Evolutionary conservation across 2,329 filamentous ascomycete genomes (phyloP).

Genomic region (Parafenestella ontariensis): DNA sequence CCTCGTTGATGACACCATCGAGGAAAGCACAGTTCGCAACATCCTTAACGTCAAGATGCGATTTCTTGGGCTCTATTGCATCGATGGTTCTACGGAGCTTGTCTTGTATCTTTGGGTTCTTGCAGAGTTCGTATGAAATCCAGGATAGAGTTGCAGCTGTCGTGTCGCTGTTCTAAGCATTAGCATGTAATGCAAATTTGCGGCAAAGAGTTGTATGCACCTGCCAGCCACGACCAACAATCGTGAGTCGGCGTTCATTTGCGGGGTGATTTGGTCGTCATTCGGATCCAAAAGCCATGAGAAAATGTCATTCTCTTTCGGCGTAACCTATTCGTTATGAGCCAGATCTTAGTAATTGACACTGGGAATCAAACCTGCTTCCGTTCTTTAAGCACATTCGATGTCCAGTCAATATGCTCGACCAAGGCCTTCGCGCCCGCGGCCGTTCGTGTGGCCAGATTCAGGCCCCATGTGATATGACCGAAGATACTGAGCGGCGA

Average conservation of each 20-base stretch:
- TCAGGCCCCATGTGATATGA: slow-evolving; percentile 33
- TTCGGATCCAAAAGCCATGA: slow-evolving; percentile 31
- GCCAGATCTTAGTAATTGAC: not conserved
- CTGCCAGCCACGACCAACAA: slow-evolving; percentile 42
- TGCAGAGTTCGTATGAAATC: slow-evolving; percentile 41
- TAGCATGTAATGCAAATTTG: not conserved
- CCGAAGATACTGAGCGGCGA: slow-evolving; percentile 23
- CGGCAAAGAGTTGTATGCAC: slow-evolving; percentile 13
- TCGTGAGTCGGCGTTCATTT: slow-evolving; percentile 35
- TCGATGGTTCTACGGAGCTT: slow-evolving; percentile 34
- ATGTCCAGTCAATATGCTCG: slow-evolving; percentile 34
- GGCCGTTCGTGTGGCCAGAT: slow-evolving; percentile 20
- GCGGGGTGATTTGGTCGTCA: slow-evolving; percentile 24
- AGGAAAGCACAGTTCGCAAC: slow-evolving; percentile 35
- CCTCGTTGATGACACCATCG: slow-evolving; percentile 42
- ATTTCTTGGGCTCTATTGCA: slow-evolving; percentile 17
- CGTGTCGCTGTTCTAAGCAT: slow-evolving; percentile 32
- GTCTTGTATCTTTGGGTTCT: slow-evolving; percentile 24
- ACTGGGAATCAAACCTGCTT: slow-evolving; percentile 23
- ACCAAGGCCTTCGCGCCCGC: slow-evolving; percentile 29
- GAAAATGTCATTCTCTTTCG: slow-evolving; percentile 39
- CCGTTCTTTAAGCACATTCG: slow-evolving; percentile 32
- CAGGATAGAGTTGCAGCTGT: slow-evolving; percentile 37
- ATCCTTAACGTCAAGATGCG: slow-evolving; percentile 35
- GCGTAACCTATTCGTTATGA: slow-evolving; percentile 22